Conservation (phyloP, 2,329 filamentous ascomycete species). For the Penicillium freii region DNA sequence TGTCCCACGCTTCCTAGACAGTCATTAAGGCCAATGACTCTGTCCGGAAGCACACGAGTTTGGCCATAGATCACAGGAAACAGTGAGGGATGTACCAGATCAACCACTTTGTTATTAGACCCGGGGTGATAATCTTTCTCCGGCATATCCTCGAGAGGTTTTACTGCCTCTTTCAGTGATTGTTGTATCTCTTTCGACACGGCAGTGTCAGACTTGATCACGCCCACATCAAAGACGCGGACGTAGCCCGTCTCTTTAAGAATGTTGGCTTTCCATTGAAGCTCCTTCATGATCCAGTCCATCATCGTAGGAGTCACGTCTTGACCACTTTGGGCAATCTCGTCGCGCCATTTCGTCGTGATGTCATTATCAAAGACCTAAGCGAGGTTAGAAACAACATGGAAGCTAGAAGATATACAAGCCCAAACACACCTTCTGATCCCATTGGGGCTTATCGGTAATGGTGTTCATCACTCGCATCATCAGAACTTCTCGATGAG, state of each 20-base stretch:
- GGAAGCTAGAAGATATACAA: not conserved
- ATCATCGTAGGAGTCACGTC: slow-evolving; percentile 38
- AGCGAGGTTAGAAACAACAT: not conserved
- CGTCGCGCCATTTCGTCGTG: slow-evolving; percentile 35
- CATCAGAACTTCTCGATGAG: slow-evolving; percentile 40
- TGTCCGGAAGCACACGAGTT: slow-evolving; percentile 25
- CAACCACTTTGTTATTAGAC: slow-evolving; percentile 57
- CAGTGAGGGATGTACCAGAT: slow-evolving; percentile 64
- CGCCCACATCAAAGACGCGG: slow-evolving; percentile 45
- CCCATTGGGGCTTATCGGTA: slow-evolving; percentile 46
- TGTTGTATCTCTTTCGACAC: slow-evolving; percentile 44
- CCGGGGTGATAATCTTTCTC: slow-evolving; percentile 65
- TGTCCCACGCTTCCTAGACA: slow-evolving; percentile 21
- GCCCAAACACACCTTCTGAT: slow-evolving; percentile 34
- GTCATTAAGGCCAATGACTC: slow-evolving; percentile 23
- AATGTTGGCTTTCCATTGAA: slow-evolving; percentile 49
- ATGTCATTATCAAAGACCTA: slow-evolving; percentile 39
- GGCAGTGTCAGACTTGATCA: slow-evolving; percentile 56
- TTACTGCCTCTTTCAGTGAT: slow-evolving; percentile 49
- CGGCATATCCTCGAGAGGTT: slow-evolving; percentile 54
- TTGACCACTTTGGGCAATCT: slow-evolving; percentile 22
- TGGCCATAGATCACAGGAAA: slow-evolving; percentile 37
- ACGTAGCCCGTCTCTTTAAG: slow-evolving; percentile 44
- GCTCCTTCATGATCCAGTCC: slow-evolving; percentile 48
- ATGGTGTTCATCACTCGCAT: slow-evolving; percentile 43